Evolutionary conservation across 345 rosid species (phyloP), one percentile per base, ranked within the genome.

Genomic region (Viola odorata): DNA sequence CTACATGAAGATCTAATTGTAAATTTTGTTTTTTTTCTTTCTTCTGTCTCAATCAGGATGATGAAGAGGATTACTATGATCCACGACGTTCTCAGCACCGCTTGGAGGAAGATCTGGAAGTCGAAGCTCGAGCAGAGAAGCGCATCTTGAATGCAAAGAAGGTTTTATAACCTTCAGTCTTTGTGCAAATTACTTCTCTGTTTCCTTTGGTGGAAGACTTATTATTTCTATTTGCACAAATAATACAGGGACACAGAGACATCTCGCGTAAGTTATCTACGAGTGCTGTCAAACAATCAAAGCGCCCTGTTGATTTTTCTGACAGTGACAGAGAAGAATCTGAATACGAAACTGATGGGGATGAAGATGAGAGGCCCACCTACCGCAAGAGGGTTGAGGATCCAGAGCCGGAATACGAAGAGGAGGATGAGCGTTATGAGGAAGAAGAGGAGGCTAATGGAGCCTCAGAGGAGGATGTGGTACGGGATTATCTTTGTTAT

Each of bases 321-420:
- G 95, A 85, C 56, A 90, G 97, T 67, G 99, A 94, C 48, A 83
- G 83, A 78, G 97, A 88, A 69, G 97, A 86, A 73, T 94, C 96
- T 14, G 99, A 94, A 55, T 94, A 94, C 71, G 99, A 90, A 80
- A 90, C 84, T 63, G 92, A 94, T 64, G 97, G 85, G 50, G 91
- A 83, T 62, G 97, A 88, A 64, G 81, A 75, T 73, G 96, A 80
- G 69, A 86, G 84, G 62, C 58, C 92, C 59, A 80, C 71, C 1
- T 60, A 74, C 10, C 84, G 75, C 56, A 80, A 83, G 71, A 80
- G 88, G 72, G 74, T 69, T 54, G 96, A 84, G 76, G 96, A 83
- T 49, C 84, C 84, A 51, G 98, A 83, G 76, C 78, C 71, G 13
- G 96, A 89, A 49, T 87, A 84, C 63, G 96, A 94, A 75, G 98